Evolutionary conservation across 805 yeast genomes (phyloP).

Genomic region (Candida caryicola): DNA sequence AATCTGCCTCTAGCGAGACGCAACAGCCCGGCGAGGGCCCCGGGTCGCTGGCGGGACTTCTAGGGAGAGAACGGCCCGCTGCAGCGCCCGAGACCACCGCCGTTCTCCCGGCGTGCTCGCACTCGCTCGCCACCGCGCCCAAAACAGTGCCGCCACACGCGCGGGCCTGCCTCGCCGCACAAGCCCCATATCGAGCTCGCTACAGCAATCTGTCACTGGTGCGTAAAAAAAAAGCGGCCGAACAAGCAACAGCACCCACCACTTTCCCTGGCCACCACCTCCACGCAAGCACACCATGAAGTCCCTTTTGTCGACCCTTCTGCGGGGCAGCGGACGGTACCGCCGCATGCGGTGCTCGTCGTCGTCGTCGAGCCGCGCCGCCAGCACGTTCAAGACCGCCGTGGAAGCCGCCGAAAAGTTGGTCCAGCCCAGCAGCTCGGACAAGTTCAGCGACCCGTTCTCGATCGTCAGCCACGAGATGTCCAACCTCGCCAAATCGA

Average conservation of each 20-base stretch:
- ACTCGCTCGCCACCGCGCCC: too few species aligned
- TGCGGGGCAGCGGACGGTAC: neutral
- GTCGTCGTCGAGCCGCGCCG: neutral
- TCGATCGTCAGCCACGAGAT: constrained; percentile 89
- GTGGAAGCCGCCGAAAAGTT: constrained; percentile 69
- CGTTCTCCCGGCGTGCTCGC: too few species aligned
- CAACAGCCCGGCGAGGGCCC: too few species aligned
- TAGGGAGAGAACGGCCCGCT: too few species aligned
- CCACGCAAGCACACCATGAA: too few species aligned
- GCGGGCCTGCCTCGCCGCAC: too few species aligned
- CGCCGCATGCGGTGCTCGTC: neutral
- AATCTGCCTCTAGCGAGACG: too few species aligned
- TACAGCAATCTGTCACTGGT: neutral
- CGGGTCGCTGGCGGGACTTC: too few species aligned
- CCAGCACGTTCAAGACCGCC: constrained; percentile 45
- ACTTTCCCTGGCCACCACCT: too few species aligned
- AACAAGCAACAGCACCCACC: neutral
- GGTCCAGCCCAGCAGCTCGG: constrained; percentile 56
- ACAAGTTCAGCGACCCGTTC: constrained; percentile 72
- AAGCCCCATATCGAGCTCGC: too few species aligned
- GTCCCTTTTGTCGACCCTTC: neutral
- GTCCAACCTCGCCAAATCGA: constrained; percentile 83
- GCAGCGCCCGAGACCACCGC: too few species aligned
- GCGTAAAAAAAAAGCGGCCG: neutral
- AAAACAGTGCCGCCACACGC: too few species aligned